These are phyloP conservation scores for Aspergillus sp. DNA, from an alignment of 2,329 filamentous ascomycete species.

Conservation along the genomic window DNA sequence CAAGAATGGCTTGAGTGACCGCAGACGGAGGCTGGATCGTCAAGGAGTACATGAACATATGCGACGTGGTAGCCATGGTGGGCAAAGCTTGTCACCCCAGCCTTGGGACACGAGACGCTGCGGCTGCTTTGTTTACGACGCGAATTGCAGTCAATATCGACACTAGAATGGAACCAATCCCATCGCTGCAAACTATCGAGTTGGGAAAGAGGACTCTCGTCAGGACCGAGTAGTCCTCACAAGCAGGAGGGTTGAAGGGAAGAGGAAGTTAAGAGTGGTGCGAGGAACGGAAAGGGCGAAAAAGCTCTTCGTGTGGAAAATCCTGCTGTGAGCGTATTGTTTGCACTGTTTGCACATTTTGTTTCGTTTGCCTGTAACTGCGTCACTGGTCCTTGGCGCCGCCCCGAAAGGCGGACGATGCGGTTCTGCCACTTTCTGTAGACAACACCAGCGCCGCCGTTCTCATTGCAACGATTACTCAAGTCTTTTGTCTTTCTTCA, in stretches of 20 bases:
- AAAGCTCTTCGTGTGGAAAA: slow-evolving; percentile 24
- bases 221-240: slow-evolving; percentile 16
- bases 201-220: slow-evolving; percentile 16
- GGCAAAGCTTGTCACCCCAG: slow-evolving; percentile 15
- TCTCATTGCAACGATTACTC: too few species aligned
- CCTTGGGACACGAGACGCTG: slow-evolving; percentile 7
- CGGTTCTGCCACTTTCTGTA: slow-evolving; percentile 31
- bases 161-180: slow-evolving; percentile 25
- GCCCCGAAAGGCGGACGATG: slow-evolving; percentile 17
- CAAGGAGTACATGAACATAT: slow-evolving; percentile 97
- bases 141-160: slow-evolving; percentile 20
- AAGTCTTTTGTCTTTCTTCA: slow-evolving; percentile 1
- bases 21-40: slow-evolving; percentile 89
- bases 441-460: background rate
- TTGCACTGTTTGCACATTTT: slow-evolving; percentile 14
- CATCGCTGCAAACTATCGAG: slow-evolving; percentile 25
- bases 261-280: slow-evolving; percentile 3
- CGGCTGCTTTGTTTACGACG: slow-evolving; percentile 11
- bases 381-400: background rate
- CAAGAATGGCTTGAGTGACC: slow-evolving; percentile 81
- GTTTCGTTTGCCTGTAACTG: background rate
- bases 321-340: slow-evolving; percentile 3
- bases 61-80: slow-evolving; percentile 91
- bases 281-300: background rate
- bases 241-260: slow-evolving; percentile 3